Percentiles rank a stretch among this genome's conserved stretches.
Evolutionary conservation across 768 basidiomycete genomes (phyloP).

Genomic region (Cystofilobasidium macerans): DNA sequence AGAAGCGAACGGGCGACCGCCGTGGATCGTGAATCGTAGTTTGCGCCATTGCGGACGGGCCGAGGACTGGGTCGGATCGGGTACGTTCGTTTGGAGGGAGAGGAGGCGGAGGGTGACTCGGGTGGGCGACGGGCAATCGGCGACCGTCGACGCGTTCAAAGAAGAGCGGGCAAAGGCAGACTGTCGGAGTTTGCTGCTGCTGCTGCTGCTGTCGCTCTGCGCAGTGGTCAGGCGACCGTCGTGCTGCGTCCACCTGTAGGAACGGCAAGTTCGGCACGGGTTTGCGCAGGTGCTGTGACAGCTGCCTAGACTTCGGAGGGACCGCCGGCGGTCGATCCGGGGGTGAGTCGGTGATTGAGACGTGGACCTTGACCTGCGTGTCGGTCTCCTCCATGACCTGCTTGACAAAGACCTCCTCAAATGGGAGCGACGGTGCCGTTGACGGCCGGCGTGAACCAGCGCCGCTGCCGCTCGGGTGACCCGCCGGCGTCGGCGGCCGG

Average conservation of each 20-base stretch:
- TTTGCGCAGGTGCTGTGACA: background rate
- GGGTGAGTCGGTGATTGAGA: background rate
- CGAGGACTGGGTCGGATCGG: background rate
- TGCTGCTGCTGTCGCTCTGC: background rate
- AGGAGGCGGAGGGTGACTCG: no score
- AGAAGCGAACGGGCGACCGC: background rate
- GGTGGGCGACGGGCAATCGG: no score
- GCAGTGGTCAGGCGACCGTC: no score
- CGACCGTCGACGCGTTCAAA: no score
- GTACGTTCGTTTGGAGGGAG: background rate
- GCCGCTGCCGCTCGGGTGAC: background rate
- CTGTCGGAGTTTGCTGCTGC: no score
- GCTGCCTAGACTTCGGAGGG: no score
- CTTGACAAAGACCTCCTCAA: background rate
- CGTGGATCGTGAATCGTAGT: background rate
- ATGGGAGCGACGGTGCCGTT: background rate
- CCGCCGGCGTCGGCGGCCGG: background rate
- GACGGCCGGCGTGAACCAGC: background rate
- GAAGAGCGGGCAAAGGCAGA: no score
- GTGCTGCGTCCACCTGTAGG: no score
- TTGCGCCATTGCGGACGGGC: background rate
- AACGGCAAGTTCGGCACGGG: no score
- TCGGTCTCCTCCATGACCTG: background rate
- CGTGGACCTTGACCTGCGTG: background rate
- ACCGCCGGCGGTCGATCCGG: background rate